phyloP scores from a whole-genome alignment of 331 rosid species.

The Erythrophleum ivorense region DNA sequence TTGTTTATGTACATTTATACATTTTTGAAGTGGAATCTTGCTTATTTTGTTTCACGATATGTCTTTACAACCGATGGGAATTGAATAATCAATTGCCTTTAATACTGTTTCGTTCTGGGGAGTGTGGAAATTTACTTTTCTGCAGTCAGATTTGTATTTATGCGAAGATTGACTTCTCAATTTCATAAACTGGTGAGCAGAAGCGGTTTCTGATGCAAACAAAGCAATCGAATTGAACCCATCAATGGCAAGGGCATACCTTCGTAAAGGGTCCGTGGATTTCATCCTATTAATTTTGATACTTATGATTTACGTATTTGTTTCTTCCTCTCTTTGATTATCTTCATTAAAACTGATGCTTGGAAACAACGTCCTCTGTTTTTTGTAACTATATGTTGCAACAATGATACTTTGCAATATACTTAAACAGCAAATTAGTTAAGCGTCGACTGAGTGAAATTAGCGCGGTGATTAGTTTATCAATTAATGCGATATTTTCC shows the following conservation, averaged over 20 bases:
- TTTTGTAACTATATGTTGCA: neutral
- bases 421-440: neutral
- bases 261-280: slow-evolving; percentile 79
- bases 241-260: slow-evolving; percentile 65
- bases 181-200: slow-evolving; percentile 44
- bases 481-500: neutral
- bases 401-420: neutral
- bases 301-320: neutral
- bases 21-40: neutral
- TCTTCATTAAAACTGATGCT: neutral
- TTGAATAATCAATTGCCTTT: neutral
- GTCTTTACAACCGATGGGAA: neutral
- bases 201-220: slow-evolving; percentile 86
- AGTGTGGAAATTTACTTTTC: neutral
- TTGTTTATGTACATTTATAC: neutral
- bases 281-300: neutral
- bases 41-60: neutral
- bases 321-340: neutral
- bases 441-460: neutral
- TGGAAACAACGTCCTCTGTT: no score
- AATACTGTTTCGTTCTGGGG: neutral
- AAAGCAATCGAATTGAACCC: slow-evolving; percentile 72
- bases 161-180: neutral
- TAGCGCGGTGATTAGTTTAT: neutral
- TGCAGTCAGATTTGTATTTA: neutral